phyloP scores from a whole-genome alignment of 2,329 filamentous ascomycete genomes.

The Blumeria hordei region DNA sequence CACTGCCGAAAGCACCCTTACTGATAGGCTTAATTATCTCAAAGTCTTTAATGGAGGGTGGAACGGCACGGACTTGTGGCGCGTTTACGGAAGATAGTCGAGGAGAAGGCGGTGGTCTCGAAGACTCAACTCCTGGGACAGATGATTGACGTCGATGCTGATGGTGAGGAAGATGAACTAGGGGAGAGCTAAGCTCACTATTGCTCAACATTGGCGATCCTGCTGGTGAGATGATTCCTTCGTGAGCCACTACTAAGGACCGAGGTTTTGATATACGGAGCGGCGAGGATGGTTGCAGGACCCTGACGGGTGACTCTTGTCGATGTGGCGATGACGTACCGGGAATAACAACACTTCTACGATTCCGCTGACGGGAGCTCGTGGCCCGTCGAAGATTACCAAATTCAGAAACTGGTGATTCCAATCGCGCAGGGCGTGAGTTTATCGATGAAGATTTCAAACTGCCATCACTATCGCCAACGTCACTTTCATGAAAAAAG shows the following conservation, averaged over 20 bases:
- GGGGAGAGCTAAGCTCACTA: conserved; percentile 59
- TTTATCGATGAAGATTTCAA: conserved; percentile 55
- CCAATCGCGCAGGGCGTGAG: conserved; percentile 47
- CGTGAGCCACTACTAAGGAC: conserved; percentile 29
- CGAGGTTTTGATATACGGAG: conserved; percentile 68
- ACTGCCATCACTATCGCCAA: conserved; percentile 68
- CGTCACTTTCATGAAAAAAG: conserved; percentile 61
- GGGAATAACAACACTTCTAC: conserved; percentile 65
- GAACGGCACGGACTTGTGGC: conserved; percentile 67
- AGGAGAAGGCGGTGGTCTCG: conserved; percentile 54
- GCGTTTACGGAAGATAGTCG: conserved; percentile 50
- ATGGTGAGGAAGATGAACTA: conserved; percentile 35
- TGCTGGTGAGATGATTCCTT: conserved; percentile 58
- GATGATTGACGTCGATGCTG: conserved; percentile 84
- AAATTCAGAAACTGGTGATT: conserved; percentile 78
- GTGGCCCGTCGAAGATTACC: conserved; percentile 50
- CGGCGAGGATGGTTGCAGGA: conserved; percentile 56
- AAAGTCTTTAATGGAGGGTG: conserved; percentile 95
- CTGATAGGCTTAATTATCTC: conserved; percentile 99
- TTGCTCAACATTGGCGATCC: conserved; percentile 68
- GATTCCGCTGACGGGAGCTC: conserved; percentile 61
- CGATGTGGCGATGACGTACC: conserved; percentile 57
- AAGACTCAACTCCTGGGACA: conserved; percentile 48
- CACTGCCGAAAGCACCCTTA: conserved; percentile 93
- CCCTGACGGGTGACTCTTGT: conserved; percentile 69